These are phyloP conservation scores for Trametes gibbosa DNA, from an alignment of 768 basidiomycete genomes.

Conservation along the genomic window DNA sequence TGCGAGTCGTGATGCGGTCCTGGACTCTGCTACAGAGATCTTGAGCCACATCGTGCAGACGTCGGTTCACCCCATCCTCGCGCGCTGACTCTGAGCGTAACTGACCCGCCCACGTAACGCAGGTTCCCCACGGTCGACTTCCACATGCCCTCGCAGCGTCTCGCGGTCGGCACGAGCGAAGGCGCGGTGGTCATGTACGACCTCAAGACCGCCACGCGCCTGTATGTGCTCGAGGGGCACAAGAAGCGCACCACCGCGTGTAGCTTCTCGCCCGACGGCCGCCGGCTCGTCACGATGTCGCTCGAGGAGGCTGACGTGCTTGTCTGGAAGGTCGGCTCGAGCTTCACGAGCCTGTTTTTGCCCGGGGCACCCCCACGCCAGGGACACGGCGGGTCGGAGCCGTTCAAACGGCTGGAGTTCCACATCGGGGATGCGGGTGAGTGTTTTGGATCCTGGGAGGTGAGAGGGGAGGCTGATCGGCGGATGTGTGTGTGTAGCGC, in stretches of 20 bases:
- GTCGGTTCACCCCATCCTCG: constrained; percentile 41
- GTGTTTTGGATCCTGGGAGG: constrained; percentile 18
- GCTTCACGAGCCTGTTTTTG: constrained; percentile 86
- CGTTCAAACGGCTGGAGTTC: constrained; percentile 87
- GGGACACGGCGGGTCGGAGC: constrained; percentile 75
- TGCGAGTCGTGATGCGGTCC: constrained; percentile 73
- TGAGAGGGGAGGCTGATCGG: not conserved
- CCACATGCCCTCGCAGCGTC: constrained; percentile 79
- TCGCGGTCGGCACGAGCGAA: constrained; percentile 92
- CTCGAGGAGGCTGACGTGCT: constrained; percentile 81
- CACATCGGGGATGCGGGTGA: constrained; percentile 81
- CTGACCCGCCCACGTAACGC: not conserved
- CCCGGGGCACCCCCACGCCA: constrained; percentile 91
- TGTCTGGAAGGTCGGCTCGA: constrained; percentile 95
- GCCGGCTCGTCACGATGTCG: constrained; percentile 83
- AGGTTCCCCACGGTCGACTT: constrained; percentile 96
- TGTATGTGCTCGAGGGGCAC: constrained; percentile 95
- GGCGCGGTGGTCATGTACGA: constrained; percentile 96
- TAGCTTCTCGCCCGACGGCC: constrained; percentile 91
- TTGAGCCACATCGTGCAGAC: constrained; percentile 92
- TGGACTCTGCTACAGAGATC: constrained; percentile 92
- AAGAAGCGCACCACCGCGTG: constrained; percentile 77
- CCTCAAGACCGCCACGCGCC: constrained; percentile 89
- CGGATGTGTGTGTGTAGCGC: constrained; percentile 32
- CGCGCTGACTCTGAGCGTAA: not conserved